Evolutionary conservation across 768 basidiomycete species (phyloP).

Genomic region (Trametes coccinea): DNA sequence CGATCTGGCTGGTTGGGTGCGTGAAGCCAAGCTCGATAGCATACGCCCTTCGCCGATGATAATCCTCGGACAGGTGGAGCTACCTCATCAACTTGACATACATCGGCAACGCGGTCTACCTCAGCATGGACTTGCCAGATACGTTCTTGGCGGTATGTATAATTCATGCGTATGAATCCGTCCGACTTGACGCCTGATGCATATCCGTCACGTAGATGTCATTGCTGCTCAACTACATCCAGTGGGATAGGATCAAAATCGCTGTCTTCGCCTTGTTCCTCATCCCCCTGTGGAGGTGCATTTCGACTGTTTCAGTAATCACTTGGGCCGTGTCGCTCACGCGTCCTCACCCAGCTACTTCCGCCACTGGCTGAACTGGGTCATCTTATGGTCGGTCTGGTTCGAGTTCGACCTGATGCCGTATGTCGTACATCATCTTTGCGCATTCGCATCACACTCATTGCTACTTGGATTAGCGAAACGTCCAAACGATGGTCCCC

Average conservation of each 20-base stretch:
- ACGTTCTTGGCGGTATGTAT: slow-evolving; percentile 74
- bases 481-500: slow-evolving; percentile 58
- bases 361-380: slow-evolving; percentile 87
- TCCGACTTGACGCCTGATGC: not conserved
- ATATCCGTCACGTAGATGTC: slow-evolving; percentile 51
- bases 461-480: slow-evolving; percentile 40
- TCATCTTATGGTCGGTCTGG: slow-evolving; percentile 88
- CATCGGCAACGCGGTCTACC: slow-evolving; percentile 89
- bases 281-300: slow-evolving; percentile 73
- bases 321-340: not conserved
- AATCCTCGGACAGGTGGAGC: slow-evolving; percentile 64
- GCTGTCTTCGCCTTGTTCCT: slow-evolving; percentile 67
- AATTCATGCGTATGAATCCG: not conserved
- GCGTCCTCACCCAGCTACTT: slow-evolving; percentile 63
- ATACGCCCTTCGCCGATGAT: not conserved
- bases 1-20: slow-evolving; percentile 91
- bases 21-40: slow-evolving; percentile 19
- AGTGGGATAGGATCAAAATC: slow-evolving; percentile 61
- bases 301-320: slow-evolving; percentile 18
- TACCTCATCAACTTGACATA: slow-evolving; percentile 77
- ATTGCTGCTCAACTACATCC: slow-evolving; percentile 88
- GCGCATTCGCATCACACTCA: not conserved
- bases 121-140: slow-evolving; percentile 98
- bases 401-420: slow-evolving; percentile 73
- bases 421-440: slow-evolving; percentile 43